Evolutionary conservation across 2,329 filamentous ascomycete species (phyloP), one percentile per base, ranked within the genome.

Genomic region (Hypomyces rosellus): DNA sequence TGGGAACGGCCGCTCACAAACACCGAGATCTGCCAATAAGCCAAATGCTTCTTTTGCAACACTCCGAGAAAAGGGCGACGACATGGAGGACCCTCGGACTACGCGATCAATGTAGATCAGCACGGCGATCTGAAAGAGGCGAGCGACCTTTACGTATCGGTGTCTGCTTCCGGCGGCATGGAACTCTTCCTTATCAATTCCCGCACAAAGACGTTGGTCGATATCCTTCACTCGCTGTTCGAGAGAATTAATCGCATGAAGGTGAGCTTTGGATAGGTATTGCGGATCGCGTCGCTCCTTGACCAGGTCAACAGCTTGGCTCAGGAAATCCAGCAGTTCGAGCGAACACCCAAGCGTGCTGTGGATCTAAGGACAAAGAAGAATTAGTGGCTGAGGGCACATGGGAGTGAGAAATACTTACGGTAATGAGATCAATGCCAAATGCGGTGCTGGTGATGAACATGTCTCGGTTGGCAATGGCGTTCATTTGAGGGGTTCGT

Each of bases 31-130:
- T 9, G 33, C 14, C 18, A 52, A 34, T 8, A 50, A 22, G 8
- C 13, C 2, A 13, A 52, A 25, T 2, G 42, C 46, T 36, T 50
- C 42, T 14, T 52, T 39, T 15, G 50, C 50, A 22, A 40, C 48
- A 12, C 36, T 12, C 4, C 46, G 50, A 6, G 50, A 50, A n/a
- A 46, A 13, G 12, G 30, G 47, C 9, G 50, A 51, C 12, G 47
- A 45, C 16, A 39, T 22, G 39, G 34, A 30, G 14, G 46, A 49
- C 2, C 50, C 47, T 22, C 42, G 46, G 16, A 46, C 47, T 5
- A 52, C 50, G 7, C 50, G 47, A 47, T 50, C 42, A 12, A 52
- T 42, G 34, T 52, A 50, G 20, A 52, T 50, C 34, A 52, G 42
- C n/a, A 50, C 38, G 11, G 47, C 47, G 34, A 52, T 47, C 20